Percentiles rank a stretch among this genome's conserved stretches.
Evolutionary conservation across 2,329 filamentous ascomycete species (phyloP).

Genomic region (Rasamsonia emersonii): DNA sequence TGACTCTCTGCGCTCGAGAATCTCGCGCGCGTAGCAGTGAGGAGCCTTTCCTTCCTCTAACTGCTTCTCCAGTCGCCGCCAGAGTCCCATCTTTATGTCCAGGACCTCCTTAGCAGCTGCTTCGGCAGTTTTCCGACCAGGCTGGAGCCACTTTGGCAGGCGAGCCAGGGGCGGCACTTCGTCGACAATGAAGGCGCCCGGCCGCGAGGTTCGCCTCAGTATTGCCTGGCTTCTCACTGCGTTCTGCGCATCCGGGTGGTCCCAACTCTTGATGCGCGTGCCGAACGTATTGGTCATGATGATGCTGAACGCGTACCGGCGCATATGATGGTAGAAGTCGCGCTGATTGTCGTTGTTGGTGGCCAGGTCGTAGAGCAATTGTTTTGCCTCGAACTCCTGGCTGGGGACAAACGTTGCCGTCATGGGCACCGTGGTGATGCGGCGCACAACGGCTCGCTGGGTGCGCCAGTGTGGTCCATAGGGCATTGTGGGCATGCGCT

Average conservation of each 20-base stretch:
- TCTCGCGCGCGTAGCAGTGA: not conserved
- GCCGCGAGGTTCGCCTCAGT: not conserved
- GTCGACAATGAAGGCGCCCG: not conserved
- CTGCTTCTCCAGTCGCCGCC: not conserved
- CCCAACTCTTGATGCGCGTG: not conserved
- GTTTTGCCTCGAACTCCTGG: constrained; percentile 40
- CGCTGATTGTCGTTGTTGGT: constrained; percentile 21
- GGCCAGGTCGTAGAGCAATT: constrained; percentile 35
- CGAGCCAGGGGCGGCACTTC: not conserved
- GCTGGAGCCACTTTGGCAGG: not conserved
- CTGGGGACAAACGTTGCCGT: constrained; percentile 29
- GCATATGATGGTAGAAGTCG: constrained; percentile 22
- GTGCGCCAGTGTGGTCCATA: not conserved
- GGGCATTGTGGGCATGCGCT: not conserved
- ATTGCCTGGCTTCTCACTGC: too few species aligned
- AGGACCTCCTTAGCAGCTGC: too few species aligned
- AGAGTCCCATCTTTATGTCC: too few species aligned
- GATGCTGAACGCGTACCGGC: constrained; percentile 14
- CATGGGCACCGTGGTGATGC: not conserved
- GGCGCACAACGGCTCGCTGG: not conserved
- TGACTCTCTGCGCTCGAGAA: not conserved
- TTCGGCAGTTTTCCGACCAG: not conserved
- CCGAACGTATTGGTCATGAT: not conserved
- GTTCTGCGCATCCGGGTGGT: not conserved
- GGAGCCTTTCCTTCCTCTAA: not conserved